A percentile compares a stretch with the other conserved stretches of the same genome.
phyloP scores from a whole-genome alignment of 176 grass and related monocot genomes.

The Carex parvula region DNA sequence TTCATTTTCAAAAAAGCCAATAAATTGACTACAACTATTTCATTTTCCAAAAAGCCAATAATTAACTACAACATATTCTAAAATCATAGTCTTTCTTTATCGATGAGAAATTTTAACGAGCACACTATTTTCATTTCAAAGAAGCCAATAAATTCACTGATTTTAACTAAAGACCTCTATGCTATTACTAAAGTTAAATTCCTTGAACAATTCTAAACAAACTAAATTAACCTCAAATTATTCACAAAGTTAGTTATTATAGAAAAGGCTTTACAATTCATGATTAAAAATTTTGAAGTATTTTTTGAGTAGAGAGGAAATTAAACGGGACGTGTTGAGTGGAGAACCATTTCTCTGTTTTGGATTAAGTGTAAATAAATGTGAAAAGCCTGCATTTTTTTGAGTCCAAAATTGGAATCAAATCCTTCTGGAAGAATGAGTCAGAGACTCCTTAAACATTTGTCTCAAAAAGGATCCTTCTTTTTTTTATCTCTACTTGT shows the following conservation, averaged over 20 bases:
- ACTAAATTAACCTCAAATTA: not conserved
- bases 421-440: conserved; percentile 34
- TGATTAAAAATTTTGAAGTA: no score
- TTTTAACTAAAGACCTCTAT: not conserved
- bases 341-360: conserved; percentile 8
- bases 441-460: conserved; percentile 24
- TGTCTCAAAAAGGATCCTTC: conserved; percentile 24
- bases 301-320: not conserved
- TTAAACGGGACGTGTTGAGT: not conserved
- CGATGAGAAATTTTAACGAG: not conserved
- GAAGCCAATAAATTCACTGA: not conserved
- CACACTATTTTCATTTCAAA: not conserved
- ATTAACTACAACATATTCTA: not conserved
- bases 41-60: not conserved
- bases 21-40: not conserved
- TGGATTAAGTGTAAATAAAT: conserved; percentile 47
- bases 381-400: conserved; percentile 34
- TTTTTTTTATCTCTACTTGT: conserved; percentile 9
- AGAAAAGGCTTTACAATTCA: no score
- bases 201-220: not conserved
- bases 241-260: no score
- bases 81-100: not conserved
- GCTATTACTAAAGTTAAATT: not conserved
- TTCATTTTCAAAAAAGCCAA: not conserved
- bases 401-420: conserved; percentile 25